These are phyloP conservation scores for Entrophospora sp. DNA, from an alignment of 192 early-diverging fungal species.

Conservation along the genomic window DNA sequence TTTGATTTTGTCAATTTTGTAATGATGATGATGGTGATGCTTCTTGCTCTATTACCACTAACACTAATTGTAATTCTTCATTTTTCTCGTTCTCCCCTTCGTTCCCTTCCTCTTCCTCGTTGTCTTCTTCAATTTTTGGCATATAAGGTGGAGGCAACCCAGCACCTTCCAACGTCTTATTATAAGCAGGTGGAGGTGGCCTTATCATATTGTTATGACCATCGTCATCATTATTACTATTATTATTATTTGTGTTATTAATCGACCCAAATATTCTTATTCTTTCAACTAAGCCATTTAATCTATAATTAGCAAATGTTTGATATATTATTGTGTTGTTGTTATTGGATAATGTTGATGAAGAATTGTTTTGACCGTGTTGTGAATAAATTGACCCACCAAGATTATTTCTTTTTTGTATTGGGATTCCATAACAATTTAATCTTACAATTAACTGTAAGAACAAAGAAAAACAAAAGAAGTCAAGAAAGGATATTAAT, in stretches of 20 bases:
- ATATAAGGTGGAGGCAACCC: slow-evolving; percentile 4
- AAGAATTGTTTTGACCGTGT: background rate
- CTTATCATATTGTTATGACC: background rate
- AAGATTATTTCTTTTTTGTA: background rate
- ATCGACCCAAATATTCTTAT: background rate
- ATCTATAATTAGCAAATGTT: slow-evolving; percentile 2
- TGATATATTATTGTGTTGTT: background rate
- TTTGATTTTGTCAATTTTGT: too few relatives aligned
- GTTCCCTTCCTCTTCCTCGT: background rate
- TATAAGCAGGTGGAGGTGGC: slow-evolving; percentile 1
- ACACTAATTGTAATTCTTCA: too few relatives aligned
- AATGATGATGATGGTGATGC: too few relatives aligned
- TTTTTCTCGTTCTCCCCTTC: too few relatives aligned
- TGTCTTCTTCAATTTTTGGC: background rate
- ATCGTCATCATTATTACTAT: background rate
- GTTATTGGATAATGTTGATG: background rate
- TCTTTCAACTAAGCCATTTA: background rate
- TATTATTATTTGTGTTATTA: background rate
- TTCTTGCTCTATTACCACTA: too few relatives aligned
- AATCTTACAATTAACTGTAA: background rate
- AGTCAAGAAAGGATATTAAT: background rate
- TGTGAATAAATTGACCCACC: background rate
- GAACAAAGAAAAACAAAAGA: background rate
- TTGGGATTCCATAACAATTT: background rate
- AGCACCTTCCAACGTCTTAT: background rate